Conservation (phyloP, 1,284 basidiomycete species). For the Trametes hirsuta region DNA sequence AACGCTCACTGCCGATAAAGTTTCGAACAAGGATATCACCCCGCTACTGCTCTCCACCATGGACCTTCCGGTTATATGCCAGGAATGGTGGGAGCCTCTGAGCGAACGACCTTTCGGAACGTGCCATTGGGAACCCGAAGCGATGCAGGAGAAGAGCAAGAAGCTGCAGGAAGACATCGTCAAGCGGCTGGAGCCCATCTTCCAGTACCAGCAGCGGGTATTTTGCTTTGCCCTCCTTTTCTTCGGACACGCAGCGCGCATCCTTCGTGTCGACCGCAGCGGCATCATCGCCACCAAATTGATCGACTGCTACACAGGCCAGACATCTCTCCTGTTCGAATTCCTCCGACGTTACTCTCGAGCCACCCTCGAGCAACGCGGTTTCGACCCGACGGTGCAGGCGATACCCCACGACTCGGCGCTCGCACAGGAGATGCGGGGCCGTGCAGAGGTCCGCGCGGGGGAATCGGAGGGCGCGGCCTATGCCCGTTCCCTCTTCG, state of each 20-base stretch:
- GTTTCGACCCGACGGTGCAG: slow-evolving; percentile 9
- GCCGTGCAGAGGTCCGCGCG: neutral
- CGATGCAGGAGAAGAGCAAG: neutral
- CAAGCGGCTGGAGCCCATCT: neutral
- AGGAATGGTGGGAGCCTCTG: too few relatives aligned
- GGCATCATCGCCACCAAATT: slow-evolving; percentile 1
- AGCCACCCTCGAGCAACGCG: neutral
- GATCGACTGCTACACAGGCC: slow-evolving; percentile 6
- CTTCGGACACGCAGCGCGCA: neutral
- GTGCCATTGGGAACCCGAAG: neutral
- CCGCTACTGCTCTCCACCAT: neutral
- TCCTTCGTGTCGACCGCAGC: slow-evolving; percentile 12
- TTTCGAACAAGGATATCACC: too few relatives aligned
- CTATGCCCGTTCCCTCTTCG: too few relatives aligned
- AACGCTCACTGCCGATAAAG: too few relatives aligned
- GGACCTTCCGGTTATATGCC: neutral
- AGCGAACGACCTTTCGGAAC: neutral
- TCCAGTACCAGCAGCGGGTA: slow-evolving; percentile 9
- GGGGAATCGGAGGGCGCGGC: too few relatives aligned
- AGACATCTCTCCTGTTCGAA: neutral
- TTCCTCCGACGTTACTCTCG: slow-evolving; percentile 5
- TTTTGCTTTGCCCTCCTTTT: slow-evolving; percentile 9
- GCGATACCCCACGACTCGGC: neutral
- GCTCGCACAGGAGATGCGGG: neutral
- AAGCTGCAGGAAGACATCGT: neutral